Conservation (phyloP, 805 yeast genomes). For the Kuraishia capsulata region DNA sequence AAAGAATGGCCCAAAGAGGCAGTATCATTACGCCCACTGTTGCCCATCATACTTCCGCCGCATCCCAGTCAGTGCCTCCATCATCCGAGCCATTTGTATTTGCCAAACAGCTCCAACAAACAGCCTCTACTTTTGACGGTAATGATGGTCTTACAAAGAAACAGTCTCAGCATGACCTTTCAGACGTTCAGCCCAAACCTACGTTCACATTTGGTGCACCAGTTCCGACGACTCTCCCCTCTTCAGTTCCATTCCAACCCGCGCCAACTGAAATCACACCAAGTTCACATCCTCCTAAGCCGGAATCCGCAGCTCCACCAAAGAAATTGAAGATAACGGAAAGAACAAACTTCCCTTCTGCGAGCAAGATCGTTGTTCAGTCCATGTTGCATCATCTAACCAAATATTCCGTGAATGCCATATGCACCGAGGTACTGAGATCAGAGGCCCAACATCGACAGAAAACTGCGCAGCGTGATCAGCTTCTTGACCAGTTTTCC, state of each 20-base stretch:
- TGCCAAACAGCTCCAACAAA: no score
- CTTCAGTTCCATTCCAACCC: background rate
- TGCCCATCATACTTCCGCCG: background rate
- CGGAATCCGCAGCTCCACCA: background rate
- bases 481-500: conserved; percentile 29
- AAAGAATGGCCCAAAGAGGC: background rate
- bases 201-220: background rate
- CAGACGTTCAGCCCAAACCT: no score
- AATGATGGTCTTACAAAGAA: no score
- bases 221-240: background rate
- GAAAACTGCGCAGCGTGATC: conserved; percentile 9
- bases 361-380: background rate
- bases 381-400: background rate
- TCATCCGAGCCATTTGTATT: background rate
- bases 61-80: background rate
- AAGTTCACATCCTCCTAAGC: background rate
- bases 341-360: background rate
- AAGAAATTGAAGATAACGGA: background rate
- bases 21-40: background rate
- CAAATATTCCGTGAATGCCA: background rate
- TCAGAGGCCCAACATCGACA: background rate
- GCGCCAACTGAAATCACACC: background rate
- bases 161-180: no score
- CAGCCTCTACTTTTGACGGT: no score
- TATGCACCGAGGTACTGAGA: background rate